Percentiles rank a stretch among this genome's conserved stretches.
phyloP scores from a whole-genome alignment of 148 eudicot genomes.

The Rhododendron kiyosumense region DNA sequence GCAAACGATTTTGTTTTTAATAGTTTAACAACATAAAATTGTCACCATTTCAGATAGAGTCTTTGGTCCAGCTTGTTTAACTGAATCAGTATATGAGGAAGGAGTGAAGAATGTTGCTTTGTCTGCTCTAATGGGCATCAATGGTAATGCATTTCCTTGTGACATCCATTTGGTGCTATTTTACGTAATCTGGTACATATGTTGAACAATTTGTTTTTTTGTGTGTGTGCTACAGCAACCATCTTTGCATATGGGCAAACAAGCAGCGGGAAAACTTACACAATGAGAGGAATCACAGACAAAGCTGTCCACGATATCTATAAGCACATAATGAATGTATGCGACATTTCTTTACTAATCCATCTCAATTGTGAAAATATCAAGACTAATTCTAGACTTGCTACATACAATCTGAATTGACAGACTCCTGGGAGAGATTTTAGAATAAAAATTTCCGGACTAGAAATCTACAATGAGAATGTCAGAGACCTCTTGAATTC shows the following conservation, averaged over 20 bases:
- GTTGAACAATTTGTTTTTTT: not conserved
- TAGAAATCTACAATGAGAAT: constrained; percentile 93
- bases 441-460: constrained; percentile 68
- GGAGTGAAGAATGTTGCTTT: constrained; percentile 88
- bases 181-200: not conserved
- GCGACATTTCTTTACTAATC: constrained; percentile 4
- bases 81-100: constrained; percentile 79
- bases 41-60: constrained; percentile 59
- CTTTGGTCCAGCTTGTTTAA: constrained; percentile 63
- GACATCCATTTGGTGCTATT: not conserved
- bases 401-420: constrained; percentile 5
- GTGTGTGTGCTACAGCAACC: constrained; percentile 50
- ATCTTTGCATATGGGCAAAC: constrained; percentile 98
- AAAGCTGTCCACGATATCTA: constrained; percentile 74
- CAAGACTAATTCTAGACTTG: not conserved
- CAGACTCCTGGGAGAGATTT: constrained; percentile 92
- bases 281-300: constrained; percentile 95
- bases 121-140: constrained; percentile 86
- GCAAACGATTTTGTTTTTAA: not conserved
- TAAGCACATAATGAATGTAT: constrained; percentile 55
- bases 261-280: constrained; percentile 94
- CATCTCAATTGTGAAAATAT: not conserved
- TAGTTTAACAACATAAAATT: not conserved
- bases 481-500: constrained; percentile 83
- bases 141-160: constrained; percentile 46